phyloP scores from a whole-genome alignment of 2,329 filamentous ascomycete species.

The Hypoxylon sp. region DNA sequence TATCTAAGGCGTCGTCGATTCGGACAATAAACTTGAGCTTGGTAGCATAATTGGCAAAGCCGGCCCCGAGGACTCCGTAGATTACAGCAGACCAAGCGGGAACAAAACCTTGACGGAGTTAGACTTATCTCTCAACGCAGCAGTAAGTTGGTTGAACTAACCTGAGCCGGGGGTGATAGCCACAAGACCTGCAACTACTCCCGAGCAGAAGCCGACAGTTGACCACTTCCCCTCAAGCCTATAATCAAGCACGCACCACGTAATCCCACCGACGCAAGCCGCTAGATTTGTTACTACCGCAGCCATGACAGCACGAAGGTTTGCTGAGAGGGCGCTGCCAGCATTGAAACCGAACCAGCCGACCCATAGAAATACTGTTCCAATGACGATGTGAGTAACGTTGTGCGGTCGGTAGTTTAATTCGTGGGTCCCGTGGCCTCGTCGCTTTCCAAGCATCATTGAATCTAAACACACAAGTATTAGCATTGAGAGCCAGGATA shows the following conservation, averaged over 20 bases:
- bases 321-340: conserved; percentile 84
- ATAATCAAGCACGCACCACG: conserved; percentile 92
- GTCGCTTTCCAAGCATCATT: conserved; percentile 89
- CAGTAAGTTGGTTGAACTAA: conserved; percentile 46
- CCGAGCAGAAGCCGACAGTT: conserved; percentile 92
- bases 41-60: conserved; percentile 88
- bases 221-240: conserved; percentile 92
- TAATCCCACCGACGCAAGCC: conserved; percentile 86
- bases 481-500: conserved; percentile 21
- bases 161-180: conserved; percentile 91
- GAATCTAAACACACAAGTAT: conserved; percentile 66
- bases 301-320: conserved; percentile 88
- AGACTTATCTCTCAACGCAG: conserved; percentile 7
- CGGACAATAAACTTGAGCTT: conserved; percentile 88
- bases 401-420: conserved; percentile 95
- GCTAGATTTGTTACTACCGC: conserved; percentile 88
- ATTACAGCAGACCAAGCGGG: conserved; percentile 87
- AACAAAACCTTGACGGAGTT: conserved; percentile 70
- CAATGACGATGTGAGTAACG: conserved; percentile 91
- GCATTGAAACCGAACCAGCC: conserved; percentile 98
- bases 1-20: conserved; percentile 89
- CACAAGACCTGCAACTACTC: conserved; percentile 88
- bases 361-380: conserved; percentile 94
- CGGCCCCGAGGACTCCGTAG: conserved; percentile 82
- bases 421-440: conserved; percentile 87